Evolutionary conservation across 306 rosid species (phyloP), one percentile per base, ranked within the genome.

Genomic region (Ceratonia siliqua): DNA sequence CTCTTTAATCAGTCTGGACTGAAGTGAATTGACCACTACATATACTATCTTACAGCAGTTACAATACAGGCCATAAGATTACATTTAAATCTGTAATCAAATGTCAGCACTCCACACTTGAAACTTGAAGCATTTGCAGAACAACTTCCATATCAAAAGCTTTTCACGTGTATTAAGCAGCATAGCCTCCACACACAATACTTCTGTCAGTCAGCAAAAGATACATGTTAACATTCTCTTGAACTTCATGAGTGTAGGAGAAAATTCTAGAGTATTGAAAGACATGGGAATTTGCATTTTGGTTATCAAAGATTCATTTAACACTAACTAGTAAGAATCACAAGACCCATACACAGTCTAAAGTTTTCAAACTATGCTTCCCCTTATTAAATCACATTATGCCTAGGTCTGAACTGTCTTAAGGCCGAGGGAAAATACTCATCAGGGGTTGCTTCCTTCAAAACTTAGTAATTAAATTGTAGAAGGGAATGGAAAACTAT

Each of bases 111-210:
- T 76, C 83, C 72, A 49, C 82, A 69, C 70, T 56, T 46, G 58
- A 75, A 79, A 45, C 72, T 81, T 38, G 66, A 70, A 78, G 64
- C 78, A 53, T 75, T 62, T 38, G 49, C 58, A 58, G 42, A 78
- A 42, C 70, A 65, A 38, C 74, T 72, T 75, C 72, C 70, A 48
- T 33, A 69, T 55, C 70, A 59, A 33, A 79, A 71, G 69, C 69
- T 74, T 63, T 43, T 42, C 17, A 36, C 35, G 33, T 27, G 17
- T 28, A 46, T 72, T 86, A 91, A 33, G 85, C 89, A 63, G 72
- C 89, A 70, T 93, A 94, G 68, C 93, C 89, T 82, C 98, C 99
- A 59, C 96, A 92, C 53, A 89, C 78, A 57, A 94, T 78, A 79
- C 93, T 80, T 82, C 99, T 94, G 85, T 15, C 15, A 67, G 0